phyloP scores from a whole-genome alignment of 257 asterid genomes.

The Gentiana macrophylla region DNA sequence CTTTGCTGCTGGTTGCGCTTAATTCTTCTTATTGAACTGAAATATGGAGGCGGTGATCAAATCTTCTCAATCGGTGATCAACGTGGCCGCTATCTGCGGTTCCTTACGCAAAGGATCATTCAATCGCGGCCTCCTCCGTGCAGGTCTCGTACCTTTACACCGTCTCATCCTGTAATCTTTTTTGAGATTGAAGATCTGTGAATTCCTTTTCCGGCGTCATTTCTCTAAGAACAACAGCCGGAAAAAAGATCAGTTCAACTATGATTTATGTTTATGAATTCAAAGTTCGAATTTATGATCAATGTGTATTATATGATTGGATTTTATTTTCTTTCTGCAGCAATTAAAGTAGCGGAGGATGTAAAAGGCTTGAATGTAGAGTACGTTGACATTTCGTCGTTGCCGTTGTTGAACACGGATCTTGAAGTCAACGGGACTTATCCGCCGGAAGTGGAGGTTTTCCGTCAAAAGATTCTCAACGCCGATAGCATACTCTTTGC shows the following conservation, averaged over 20 bases:
- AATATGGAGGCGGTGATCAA: conserved; percentile 6
- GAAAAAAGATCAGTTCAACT: background rate
- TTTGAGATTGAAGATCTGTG: background rate
- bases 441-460: conserved; percentile 72
- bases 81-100: conserved; percentile 32
- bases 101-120: conserved; percentile 35
- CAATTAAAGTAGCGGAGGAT: conserved; percentile 47
- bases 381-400: conserved; percentile 53
- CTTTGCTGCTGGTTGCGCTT: no score
- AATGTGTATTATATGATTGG: background rate
- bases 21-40: background rate
- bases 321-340: conserved; percentile 14
- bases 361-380: conserved; percentile 61
- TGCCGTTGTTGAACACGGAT: conserved; percentile 73
- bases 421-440: conserved; percentile 63
- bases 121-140: conserved; percentile 26
- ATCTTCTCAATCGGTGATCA: conserved; percentile 6
- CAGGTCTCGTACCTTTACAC: conserved; percentile 6
- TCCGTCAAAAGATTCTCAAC: conserved; percentile 61
- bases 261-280: background rate
- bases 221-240: no score
- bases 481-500: conserved; percentile 77
- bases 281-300: no score
- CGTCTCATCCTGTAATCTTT: no score
- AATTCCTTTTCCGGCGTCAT: no score